Percentiles rank a stretch among this genome's conserved stretches.
Evolutionary conservation across 169 alveolate genomes (phyloP).

Genomic region (Plasmodium cynomolgi): DNA sequence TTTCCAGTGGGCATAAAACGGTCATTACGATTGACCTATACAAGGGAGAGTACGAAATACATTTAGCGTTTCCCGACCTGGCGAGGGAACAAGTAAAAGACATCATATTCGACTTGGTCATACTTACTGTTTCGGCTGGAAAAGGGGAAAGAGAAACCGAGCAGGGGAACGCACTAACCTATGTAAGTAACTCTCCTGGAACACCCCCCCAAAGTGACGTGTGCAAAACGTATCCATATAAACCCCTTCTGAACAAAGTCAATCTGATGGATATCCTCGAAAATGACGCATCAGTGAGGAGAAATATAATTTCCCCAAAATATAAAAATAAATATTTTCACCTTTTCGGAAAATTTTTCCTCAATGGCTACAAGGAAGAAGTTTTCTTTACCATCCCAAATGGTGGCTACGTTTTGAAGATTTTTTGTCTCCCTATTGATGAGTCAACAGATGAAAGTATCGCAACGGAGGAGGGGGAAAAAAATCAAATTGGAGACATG

Average conservation of each 20-base stretch:
- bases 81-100: neutral
- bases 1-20: constrained; percentile 13
- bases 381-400: constrained; percentile 33
- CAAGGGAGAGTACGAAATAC: constrained; percentile 36
- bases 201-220: neutral
- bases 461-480: neutral
- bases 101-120: constrained; percentile 27
- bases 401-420: constrained; percentile 8
- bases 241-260: constrained; percentile 17
- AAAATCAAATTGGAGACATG: neutral
- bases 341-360: constrained; percentile 20
- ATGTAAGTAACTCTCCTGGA: neutral
- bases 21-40: neutral
- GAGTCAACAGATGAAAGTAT: neutral
- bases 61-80: neutral
- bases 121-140: neutral
- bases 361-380: constrained; percentile 3
- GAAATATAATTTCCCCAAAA: constrained; percentile 10
- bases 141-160: neutral
- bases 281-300: constrained; percentile 5
- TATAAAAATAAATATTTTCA: constrained; percentile 22
- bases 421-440: constrained; percentile 7
- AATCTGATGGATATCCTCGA: constrained; percentile 6
- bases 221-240: constrained; percentile 1
- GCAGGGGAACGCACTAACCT: neutral